A percentile compares a stretch with the other conserved stretches of the same genome.
These are phyloP conservation scores for Monosporozyma unispora DNA, from an alignment of 805 yeast species.

Conservation along the genomic window DNA sequence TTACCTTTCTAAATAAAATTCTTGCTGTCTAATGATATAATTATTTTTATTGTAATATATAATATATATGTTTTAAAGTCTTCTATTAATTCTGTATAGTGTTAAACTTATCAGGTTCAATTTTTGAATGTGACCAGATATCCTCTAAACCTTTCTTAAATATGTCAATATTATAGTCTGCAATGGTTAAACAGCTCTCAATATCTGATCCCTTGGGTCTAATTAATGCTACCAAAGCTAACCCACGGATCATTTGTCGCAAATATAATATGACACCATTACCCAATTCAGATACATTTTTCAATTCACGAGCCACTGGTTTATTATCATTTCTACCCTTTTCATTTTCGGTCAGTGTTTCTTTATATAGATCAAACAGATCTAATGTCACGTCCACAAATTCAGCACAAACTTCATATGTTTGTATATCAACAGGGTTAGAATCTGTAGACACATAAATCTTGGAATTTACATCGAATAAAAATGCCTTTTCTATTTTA, in stretches of 20 bases:
- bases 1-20: conserved; percentile 29
- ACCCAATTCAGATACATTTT: conserved; percentile 65
- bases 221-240: conserved; percentile 82
- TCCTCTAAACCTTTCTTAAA: conserved; percentile 69
- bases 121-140: conserved; percentile 37
- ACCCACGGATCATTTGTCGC: conserved; percentile 86
- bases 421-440: conserved; percentile 88
- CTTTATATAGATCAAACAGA: conserved; percentile 60
- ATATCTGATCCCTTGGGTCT: conserved; percentile 51
- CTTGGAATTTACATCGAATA: conserved; percentile 87
- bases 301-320: conserved; percentile 33
- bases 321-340: background rate
- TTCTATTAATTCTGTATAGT: background rate
- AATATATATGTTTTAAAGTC: background rate
- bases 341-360: background rate
- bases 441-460: conserved; percentile 95
- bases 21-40: conserved; percentile 25
- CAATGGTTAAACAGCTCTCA: conserved; percentile 49
- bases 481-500: conserved; percentile 83
- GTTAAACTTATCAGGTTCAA: conserved; percentile 4
- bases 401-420: conserved; percentile 95
- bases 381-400: conserved; percentile 92
- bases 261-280: conserved; percentile 80
- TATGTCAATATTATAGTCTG: conserved; percentile 81
- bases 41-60: background rate